Evolutionary conservation across 176 grass and related monocot species (phyloP).

Genomic region (Puccinellia tenuiflora): DNA sequence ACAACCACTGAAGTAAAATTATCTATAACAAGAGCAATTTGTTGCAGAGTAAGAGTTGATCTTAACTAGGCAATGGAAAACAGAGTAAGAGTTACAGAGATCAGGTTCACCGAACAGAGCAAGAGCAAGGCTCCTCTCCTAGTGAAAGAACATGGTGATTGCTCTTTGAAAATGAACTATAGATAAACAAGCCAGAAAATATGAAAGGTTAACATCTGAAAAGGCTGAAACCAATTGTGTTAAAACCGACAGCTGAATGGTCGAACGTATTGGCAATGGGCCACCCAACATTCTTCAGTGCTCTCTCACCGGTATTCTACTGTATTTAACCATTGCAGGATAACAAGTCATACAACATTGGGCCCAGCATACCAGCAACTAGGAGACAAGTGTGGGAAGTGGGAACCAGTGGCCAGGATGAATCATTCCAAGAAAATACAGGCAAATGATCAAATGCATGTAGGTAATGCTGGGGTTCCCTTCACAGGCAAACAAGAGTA

Average conservation of each 20-base stretch:
- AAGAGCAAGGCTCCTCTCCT: background rate
- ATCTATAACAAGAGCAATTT: no score
- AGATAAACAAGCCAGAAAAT: background rate
- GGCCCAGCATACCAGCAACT: background rate
- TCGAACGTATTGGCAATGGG: background rate
- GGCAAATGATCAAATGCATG: background rate
- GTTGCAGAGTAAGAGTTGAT: no score
- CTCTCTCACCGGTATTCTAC: background rate
- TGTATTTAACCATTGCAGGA: background rate
- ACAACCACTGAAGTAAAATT: background rate
- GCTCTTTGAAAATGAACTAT: background rate
- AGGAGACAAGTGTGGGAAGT: background rate
- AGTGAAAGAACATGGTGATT: background rate
- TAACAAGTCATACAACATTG: background rate
- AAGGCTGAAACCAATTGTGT: background rate
- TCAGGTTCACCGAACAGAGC: background rate
- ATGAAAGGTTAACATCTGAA: background rate
- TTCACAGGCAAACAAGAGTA: background rate
- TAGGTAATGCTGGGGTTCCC: background rate
- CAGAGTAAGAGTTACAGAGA: background rate
- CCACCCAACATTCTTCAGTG: background rate
- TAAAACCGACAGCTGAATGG: background rate
- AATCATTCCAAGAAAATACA: background rate
- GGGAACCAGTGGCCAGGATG: background rate
- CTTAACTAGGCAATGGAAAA: background rate